Base-by-base conservation (phyloP, 108 stramenopile genomes). In the Schizochytrium sp. region DNA sequence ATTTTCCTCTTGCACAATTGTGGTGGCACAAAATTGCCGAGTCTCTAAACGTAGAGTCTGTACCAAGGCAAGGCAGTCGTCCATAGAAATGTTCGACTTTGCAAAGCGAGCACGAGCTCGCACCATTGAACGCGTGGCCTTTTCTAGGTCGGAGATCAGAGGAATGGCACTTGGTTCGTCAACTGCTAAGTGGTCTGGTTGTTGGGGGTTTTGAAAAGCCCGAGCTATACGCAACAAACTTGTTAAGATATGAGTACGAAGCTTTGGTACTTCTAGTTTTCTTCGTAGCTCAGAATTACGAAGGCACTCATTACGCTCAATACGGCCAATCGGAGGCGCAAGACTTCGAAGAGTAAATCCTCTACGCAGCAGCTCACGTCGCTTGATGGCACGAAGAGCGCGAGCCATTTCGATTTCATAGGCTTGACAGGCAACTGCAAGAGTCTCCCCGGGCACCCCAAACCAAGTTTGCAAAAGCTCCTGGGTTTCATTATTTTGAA, bases 31-130 rank as follows among this genome's bases (percentile, higher is more conserved):
- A 28, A 28, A 28, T 28, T 28, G 28, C 28, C 28, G 28, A 28
- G 28, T 28, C 28, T 28, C 28, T 0, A 28, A 28, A 28, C 28
- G 28, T 28, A 28, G 28, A 28, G 28, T 28, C 28, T 28, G 28
- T 28, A 28, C 28, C 28, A 28, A 28, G 0, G 28, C 28, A 28
- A 28, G 28, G 28, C 28, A 28, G 28, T 28, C 28, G 28, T 28
- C 28, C 28, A 28, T 28, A 28, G 28, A 28, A 28, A 28, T 28
- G 28, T 28, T 28, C 28, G 28, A 28, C 28, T 28, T 28, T 60
- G 59, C 59, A 60, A 60, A 60, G 59, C 59, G 59, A n/a, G 59
- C 59, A 1, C 59, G 59, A 60, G 59, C 28, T 60, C 59, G 59
- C 17, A 60, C 17, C 17, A 1, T n/a, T 1, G 59, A 60, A 60